Evolutionary conservation across 345 rosid genomes (phyloP).

Genomic region (Hypericum perforatum): DNA sequence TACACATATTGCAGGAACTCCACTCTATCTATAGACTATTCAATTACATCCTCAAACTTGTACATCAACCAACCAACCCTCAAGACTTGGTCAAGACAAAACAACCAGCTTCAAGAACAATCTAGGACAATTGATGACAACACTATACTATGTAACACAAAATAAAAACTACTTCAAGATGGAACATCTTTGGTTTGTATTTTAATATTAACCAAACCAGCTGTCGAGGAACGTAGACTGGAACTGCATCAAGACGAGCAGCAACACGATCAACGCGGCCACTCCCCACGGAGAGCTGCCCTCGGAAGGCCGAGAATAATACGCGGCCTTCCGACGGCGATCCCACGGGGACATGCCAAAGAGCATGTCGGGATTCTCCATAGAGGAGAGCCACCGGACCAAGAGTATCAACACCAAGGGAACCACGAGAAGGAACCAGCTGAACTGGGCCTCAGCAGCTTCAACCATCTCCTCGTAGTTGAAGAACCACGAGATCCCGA

Average conservation of each 20-base stretch:
- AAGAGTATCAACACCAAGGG: conserved; percentile 45
- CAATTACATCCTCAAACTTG: too few relatives aligned
- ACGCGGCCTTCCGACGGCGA: conserved; percentile 26
- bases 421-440: conserved; percentile 46
- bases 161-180: not conserved
- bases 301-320: conserved; percentile 37
- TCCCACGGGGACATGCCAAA: conserved; percentile 42
- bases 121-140: too few relatives aligned
- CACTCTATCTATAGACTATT: too few relatives aligned
- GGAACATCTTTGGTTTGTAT: not conserved
- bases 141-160: not conserved
- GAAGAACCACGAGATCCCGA: conserved; percentile 55
- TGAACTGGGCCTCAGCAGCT: conserved; percentile 36
- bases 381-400: conserved; percentile 56
- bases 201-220: conserved; percentile 32
- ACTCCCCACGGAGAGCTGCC: conserved; percentile 94
- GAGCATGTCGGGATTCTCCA: conserved; percentile 48
- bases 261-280: conserved; percentile 67
- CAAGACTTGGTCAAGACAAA: too few relatives aligned
- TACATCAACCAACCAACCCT: too few relatives aligned
- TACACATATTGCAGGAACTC: too few relatives aligned
- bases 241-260: conserved; percentile 57
- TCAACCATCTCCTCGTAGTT: conserved; percentile 54
- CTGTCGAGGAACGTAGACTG: conserved; percentile 63
- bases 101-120: too few relatives aligned